These are phyloP conservation scores for Tuber borchii DNA, from an alignment of 495 filamentous ascomycete species.

Conservation along the genomic window DNA sequence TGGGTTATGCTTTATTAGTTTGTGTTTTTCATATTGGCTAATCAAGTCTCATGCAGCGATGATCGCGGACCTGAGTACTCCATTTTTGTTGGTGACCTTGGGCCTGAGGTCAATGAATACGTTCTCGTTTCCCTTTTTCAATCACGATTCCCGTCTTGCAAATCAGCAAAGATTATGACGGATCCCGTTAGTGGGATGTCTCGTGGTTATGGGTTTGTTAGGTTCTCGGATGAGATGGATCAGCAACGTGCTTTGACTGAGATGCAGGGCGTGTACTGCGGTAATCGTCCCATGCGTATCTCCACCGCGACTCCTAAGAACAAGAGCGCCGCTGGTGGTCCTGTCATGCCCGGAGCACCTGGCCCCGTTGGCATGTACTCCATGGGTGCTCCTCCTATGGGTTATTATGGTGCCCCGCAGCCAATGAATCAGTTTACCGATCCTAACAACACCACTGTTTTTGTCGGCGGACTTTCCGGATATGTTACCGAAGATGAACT, in stretches of 20 bases:
- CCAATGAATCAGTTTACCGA: conserved; percentile 99
- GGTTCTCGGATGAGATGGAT: conserved; percentile 88
- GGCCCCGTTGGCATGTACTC: conserved; percentile 51
- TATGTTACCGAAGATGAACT: conserved; percentile 99
- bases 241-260: conserved; percentile 91
- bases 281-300: conserved; percentile 97
- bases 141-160: conserved; percentile 90
- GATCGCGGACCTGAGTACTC: conserved; percentile 93
- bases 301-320: conserved; percentile 98
- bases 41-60: conserved; percentile 54
- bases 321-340: conserved; percentile 57
- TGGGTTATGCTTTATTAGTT: conserved; percentile 37
- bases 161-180: conserved; percentile 99
- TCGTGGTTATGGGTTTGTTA: conserved; percentile 95
- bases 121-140: conserved; percentile 96
- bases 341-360: conserved; percentile 51
- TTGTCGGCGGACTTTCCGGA: conserved; percentile 92
- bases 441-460: conserved; percentile 99
- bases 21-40: conserved; percentile 9
- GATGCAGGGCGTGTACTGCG: conserved; percentile 99
- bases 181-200: conserved; percentile 97
- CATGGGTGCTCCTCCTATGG: conserved; percentile 73
- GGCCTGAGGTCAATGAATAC: conserved; percentile 98
- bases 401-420: conserved; percentile 75
- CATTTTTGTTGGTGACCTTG: conserved; percentile 97